Percentiles rank a stretch among this genome's conserved stretches.
phyloP scores from a whole-genome alignment of 371 early-diverging fungal genomes.

The Encephalitozoon hellem region DNA sequence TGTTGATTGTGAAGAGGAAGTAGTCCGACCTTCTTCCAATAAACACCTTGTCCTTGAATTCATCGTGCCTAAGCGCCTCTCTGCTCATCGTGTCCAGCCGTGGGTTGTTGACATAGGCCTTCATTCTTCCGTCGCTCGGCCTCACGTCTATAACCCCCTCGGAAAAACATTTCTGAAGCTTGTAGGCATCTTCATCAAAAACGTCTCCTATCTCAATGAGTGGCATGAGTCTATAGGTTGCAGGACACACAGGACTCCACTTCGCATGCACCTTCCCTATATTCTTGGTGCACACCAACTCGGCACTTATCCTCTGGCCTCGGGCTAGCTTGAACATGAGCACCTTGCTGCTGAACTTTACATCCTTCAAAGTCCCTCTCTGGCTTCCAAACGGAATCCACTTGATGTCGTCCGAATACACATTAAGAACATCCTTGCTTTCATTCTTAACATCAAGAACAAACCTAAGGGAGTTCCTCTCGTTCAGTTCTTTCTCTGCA shows the following conservation, averaged over 20 bases:
- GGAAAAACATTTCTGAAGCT: conserved; percentile 79
- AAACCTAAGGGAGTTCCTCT: conserved; percentile 72
- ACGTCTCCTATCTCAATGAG: conserved; percentile 75
- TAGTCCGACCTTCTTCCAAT: conserved; percentile 79
- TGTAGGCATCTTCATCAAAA: conserved; percentile 71
- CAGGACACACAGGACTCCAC: conserved; percentile 87
- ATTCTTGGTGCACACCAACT: conserved; percentile 80
- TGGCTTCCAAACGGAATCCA: conserved; percentile 83
- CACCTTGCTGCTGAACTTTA: conserved; percentile 74
- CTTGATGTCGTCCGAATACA: conserved; percentile 69
- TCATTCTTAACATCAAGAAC: conserved; percentile 63
- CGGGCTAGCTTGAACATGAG: conserved; percentile 85
- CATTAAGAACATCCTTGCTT: conserved; percentile 55
- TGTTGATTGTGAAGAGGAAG: conserved; percentile 68
- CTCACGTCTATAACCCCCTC: conserved; percentile 75
- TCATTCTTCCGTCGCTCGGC: conserved; percentile 62
- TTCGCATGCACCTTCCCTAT: conserved; percentile 92
- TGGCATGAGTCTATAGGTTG: conserved; percentile 76
- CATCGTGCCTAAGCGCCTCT: conserved; percentile 80
- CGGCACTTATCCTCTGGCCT: conserved; percentile 78
- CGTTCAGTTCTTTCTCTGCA: conserved; percentile 69
- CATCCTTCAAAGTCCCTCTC: conserved; percentile 63
- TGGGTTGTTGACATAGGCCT: conserved; percentile 76
- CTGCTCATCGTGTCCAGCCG: conserved; percentile 86
- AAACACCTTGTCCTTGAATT: conserved; percentile 78